Percentiles rank a stretch among this genome's conserved stretches.
Conservation (phyloP, 75 land plant species). For the Isoetes taiwanensis region DNA sequence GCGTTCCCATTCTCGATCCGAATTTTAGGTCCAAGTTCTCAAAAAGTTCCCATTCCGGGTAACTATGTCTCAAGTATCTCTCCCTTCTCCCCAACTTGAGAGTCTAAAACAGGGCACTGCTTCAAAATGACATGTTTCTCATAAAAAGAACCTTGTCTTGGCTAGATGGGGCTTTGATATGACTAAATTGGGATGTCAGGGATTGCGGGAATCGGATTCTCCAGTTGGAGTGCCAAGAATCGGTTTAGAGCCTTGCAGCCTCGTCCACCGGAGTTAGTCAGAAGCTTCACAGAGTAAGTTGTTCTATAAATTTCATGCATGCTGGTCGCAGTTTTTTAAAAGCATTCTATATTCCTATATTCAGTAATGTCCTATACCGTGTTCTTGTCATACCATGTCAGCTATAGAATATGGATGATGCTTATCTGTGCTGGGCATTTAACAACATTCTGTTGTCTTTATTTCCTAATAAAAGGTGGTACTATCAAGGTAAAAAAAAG, state of each 20-base stretch:
- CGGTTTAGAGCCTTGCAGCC: conserved; percentile 59
- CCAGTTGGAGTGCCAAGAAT: too few relatives aligned
- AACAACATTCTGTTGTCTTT: not conserved
- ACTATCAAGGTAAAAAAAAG: not conserved
- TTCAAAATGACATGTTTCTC: too few relatives aligned
- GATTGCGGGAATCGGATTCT: too few relatives aligned
- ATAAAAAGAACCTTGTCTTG: too few relatives aligned
- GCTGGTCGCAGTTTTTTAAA: not conserved
- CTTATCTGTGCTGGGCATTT: not conserved
- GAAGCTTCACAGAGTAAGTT: not conserved
- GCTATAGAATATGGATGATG: not conserved
- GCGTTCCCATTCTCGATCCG: too few relatives aligned
- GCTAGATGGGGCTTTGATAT: too few relatives aligned
- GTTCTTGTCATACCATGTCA: not conserved
- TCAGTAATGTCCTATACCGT: not conserved
- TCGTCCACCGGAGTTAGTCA: conserved; percentile 33
- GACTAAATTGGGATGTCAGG: too few relatives aligned
- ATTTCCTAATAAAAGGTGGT: not conserved
- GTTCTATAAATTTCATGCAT: not conserved
- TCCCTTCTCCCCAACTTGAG: too few relatives aligned
- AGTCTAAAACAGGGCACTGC: too few relatives aligned
- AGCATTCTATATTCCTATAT: not conserved
- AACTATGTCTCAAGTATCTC: too few relatives aligned
- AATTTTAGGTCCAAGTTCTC: too few relatives aligned
- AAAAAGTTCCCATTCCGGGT: too few relatives aligned